Base-by-base conservation (phyloP, 192 early-diverging fungal species). In the Coemansia erecta region DNA sequence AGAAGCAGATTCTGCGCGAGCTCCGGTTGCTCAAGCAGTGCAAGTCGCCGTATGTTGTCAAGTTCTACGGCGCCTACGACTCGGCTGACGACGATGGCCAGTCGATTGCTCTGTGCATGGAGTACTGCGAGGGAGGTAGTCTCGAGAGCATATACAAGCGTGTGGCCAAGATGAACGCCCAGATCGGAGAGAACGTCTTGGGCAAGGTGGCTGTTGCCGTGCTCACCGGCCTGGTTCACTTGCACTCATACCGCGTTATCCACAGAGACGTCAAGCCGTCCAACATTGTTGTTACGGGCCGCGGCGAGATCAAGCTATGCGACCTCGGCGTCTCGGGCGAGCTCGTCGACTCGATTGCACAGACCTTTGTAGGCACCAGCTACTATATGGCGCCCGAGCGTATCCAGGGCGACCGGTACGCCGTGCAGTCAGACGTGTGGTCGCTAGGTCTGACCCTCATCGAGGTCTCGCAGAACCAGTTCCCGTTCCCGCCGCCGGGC, bases 201-300 rank as follows among this genome's bases (percentile, higher is more conserved):
- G 96, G 87, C 31, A 87, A 93, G 53, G 93, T 99, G 53, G 89
- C 92, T 7, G 82, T 92, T 56, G 85, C 92, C 14, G 94, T 96
- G n/a, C 73, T 95, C 35, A 86, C 87, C 39, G 98, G 95, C 0
- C 70, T 99, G 11, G 89, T 97, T 14, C 97, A 98, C 56, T 76
- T 99, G 49, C 88, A 92, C 55, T 82, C 86, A 48, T 85, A 92
- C 55, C 77, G 86, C 44, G 90, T 98, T 11, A 94, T 99, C 44
- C 98, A 99, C 67, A 67, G 98, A 74, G 98, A 99, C 63, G 86
- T 99, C 68, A 99, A 99, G 77, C 98, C 98, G 9, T 95, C 93
- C 26, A 99, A 99, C 71, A 95, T 99, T 60, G 70, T 99, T 49
- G 82, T 98, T 8, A 94, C 96, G 24, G 84, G 85, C 44, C 72